A percentile compares a stretch with the other conserved stretches of the same genome.
Evolutionary conservation across 495 filamentous ascomycete species (phyloP).

Genomic region (Talaromyces ruber): DNA sequence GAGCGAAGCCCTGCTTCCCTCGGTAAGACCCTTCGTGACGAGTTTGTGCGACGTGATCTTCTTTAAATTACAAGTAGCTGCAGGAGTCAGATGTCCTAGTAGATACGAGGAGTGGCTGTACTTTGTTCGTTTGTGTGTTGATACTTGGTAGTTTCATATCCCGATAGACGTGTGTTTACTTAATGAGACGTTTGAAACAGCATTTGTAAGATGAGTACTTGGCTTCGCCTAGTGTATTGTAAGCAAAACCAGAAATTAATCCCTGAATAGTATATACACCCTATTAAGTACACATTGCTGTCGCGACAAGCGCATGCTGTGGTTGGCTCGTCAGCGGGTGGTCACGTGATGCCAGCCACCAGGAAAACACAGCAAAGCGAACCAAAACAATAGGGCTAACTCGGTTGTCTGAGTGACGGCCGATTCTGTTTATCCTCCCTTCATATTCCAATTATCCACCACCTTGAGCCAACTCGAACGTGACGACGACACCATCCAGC

Average conservation of each 20-base stretch:
- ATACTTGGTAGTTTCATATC: conserved; percentile 4
- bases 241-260: too few species aligned
- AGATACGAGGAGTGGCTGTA: conserved; percentile 1
- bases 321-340: not conserved
- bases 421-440: conserved; percentile 29
- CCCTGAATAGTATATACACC: too few species aligned
- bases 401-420: conserved; percentile 32
- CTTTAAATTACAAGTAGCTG: conserved; percentile 46
- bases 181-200: not conserved
- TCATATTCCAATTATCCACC: conserved; percentile 3
- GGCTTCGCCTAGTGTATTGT: not conserved
- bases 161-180: conserved; percentile 1
- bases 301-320: not conserved
- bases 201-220: too few species aligned
- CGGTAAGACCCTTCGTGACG: conserved; percentile 84
- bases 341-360: conserved; percentile 23
- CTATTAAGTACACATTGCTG: too few species aligned
- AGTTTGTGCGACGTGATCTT: conserved; percentile 94
- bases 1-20: conserved; percentile 88
- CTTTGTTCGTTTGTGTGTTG: conserved; percentile 3
- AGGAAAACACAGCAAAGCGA: conserved; percentile 7
- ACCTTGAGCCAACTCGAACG: conserved; percentile 7
- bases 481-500: conserved; percentile 3
- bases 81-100: not conserved
- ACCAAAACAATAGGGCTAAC: conserved; percentile 5